Evolutionary conservation across 2,329 filamentous ascomycete species (phyloP), one percentile per base, ranked within the genome.

Genomic region (Chrysoporthe puriensis): DNA sequence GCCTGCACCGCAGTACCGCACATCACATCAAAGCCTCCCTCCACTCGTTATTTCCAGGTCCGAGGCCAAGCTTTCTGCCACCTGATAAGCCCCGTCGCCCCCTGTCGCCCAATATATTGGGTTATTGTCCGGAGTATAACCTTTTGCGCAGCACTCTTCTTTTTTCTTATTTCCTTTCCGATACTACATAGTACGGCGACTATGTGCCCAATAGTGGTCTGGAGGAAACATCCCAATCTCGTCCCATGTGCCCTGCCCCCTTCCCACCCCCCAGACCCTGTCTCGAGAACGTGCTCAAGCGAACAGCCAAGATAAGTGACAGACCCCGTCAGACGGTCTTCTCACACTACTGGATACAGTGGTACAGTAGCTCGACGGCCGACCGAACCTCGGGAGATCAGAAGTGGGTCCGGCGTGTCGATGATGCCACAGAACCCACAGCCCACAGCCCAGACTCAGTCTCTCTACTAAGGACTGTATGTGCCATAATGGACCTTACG

Each of bases 1-100:
- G 26, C 26, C 26, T 26, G 26, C 26, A 26, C 26, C 26, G 26
- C 26, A 26, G 26, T 26, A 26, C 26, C 36, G 36, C 36, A 40
- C 36, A 40, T 26, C 26, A 26, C 26, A 40, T 52, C 48, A 32
- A 3, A 9, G 48, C 21, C 48, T 21, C 26, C 48, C 48, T 54
- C 50, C 50, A 34, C 50, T 34, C 26, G 14, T 54, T 11, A 54
- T 54, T 34, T 34, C 50, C 50, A 36, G 7, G 34, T 11, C 36
- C 40, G 6, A 44, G 57, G 57, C 57, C 57, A 60, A 60, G 57
- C 57, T 60, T 60, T 60, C 57, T 44, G 57, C 57, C n/a, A 32
- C 36, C 57, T 6, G 57, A 42, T 60, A 60, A 60, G 40, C 57
- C 57, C 40, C 42, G 40, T 7, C 40, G 40, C 42, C 36, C 18